Conservation (phyloP, 805 yeast genomes). For the Wickerhamiella occidentalis region DNA sequence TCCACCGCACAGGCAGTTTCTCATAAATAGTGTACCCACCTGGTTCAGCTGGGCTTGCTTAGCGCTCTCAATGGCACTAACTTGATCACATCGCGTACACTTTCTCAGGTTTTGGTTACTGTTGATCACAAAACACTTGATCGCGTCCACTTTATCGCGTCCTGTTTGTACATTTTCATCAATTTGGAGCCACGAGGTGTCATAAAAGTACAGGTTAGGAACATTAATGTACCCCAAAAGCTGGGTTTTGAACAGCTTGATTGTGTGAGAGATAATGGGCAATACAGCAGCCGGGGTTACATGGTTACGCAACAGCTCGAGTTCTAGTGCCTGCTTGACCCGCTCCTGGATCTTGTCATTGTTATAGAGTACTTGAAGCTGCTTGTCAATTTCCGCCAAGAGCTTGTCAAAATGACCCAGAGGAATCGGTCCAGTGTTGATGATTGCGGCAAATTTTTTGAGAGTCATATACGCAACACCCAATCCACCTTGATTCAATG, state of each 20-base stretch:
- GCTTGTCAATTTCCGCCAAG: constrained; percentile 17
- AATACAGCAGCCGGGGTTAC: constrained; percentile 37
- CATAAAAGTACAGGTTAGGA: constrained; percentile 48
- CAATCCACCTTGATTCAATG: constrained; percentile 17
- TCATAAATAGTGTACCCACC: constrained; percentile 56
- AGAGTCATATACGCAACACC: constrained; percentile 24
- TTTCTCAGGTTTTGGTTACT: constrained; percentile 31
- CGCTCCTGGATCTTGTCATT: constrained; percentile 14
- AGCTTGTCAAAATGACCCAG: constrained; percentile 19
- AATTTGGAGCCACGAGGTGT: constrained; percentile 52
- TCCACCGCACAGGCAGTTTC: constrained; percentile 70
- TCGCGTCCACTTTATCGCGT: constrained; percentile 24
- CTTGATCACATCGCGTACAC: constrained; percentile 43
- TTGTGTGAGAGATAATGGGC: constrained; percentile 29
- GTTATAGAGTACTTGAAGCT: constrained; percentile 16
- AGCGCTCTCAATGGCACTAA: constrained; percentile 8
- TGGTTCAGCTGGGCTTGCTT: constrained; percentile 17
- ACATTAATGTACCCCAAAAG: constrained; percentile 37
- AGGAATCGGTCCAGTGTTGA: constrained; percentile 20
- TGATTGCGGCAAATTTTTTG: constrained; percentile 22
- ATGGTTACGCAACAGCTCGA: constrained; percentile 34
- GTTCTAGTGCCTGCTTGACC: constrained; percentile 16
- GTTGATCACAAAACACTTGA: constrained; percentile 29
- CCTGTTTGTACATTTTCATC: constrained; percentile 16
- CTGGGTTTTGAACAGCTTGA: constrained; percentile 37